phyloP scores from a whole-genome alignment of 495 filamentous ascomycete genomes.

The Jackrogersella multiformis region DNA sequence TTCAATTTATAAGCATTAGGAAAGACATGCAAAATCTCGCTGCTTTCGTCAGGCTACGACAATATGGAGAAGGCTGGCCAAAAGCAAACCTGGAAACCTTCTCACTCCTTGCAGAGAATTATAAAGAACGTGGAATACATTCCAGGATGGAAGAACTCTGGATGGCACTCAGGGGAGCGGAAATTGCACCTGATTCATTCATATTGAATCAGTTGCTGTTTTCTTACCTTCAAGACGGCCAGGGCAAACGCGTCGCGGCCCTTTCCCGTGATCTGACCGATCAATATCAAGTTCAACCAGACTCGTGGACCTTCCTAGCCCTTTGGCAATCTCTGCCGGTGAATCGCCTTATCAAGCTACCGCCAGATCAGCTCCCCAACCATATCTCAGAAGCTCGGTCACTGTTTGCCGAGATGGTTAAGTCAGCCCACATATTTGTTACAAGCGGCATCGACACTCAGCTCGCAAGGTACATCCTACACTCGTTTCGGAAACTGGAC shows the following conservation, averaged over 20 bases:
- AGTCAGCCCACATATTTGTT: slow-evolving; percentile 48
- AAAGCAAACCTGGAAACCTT: slow-evolving; percentile 79
- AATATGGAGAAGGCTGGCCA: slow-evolving; percentile 39
- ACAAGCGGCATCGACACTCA: slow-evolving; percentile 44
- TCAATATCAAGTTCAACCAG: slow-evolving; percentile 59
- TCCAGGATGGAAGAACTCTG: slow-evolving; percentile 66
- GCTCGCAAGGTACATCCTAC: slow-evolving; percentile 55
- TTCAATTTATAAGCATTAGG: slow-evolving; percentile 64
- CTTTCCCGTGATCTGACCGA: slow-evolving; percentile 60
- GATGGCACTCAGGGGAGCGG: slow-evolving; percentile 63
- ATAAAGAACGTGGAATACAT: slow-evolving; percentile 67
- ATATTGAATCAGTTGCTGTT: slow-evolving; percentile 80
- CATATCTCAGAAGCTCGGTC: slow-evolving; percentile 61
- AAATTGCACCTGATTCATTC: slow-evolving; percentile 71
- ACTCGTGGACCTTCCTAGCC: slow-evolving; percentile 74
- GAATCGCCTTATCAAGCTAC: slow-evolving; percentile 55
- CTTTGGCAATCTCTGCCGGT: slow-evolving; percentile 66
- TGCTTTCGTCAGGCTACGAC: slow-evolving; percentile 51
- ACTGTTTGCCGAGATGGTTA: slow-evolving; percentile 71
- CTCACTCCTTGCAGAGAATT: slow-evolving; percentile 75
- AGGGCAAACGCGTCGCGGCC: slow-evolving; percentile 61
- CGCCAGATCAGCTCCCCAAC: slow-evolving; percentile 51
- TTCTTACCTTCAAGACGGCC: slow-evolving; percentile 63
- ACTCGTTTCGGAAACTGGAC: slow-evolving; percentile 55
- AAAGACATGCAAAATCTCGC: slow-evolving; percentile 40